Evolutionary conservation across 139 green algal genomes (phyloP).

Genomic region (Coccomyxa sp.): DNA sequence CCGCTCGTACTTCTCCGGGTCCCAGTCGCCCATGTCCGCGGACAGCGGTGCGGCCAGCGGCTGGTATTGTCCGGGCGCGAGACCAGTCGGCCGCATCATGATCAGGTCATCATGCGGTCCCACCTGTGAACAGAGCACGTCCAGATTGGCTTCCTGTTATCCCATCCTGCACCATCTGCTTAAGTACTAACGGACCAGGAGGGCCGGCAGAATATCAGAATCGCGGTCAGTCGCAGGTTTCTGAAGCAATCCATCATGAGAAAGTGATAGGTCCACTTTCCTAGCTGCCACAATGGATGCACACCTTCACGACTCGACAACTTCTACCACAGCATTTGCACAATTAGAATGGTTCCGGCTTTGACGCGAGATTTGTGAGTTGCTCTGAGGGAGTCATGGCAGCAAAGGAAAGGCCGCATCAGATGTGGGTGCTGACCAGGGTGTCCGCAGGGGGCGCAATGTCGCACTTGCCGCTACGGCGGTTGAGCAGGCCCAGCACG

Average conservation of each 20-base stretch:
- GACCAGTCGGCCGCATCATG: slow-evolving; percentile 27
- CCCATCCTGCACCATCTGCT: no score
- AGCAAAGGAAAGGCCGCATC: neutral
- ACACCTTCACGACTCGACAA: no score
- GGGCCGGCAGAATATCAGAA: no score
- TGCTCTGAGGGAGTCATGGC: no score
- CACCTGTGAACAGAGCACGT: neutral
- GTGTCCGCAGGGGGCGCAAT: neutral
- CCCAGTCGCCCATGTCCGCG: neutral
- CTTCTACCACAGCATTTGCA: no score
- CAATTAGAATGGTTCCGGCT: neutral
- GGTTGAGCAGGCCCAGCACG: slow-evolving; percentile 18
- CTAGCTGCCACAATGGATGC: no score
- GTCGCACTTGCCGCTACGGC: neutral
- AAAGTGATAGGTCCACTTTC: no score
- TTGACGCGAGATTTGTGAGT: no score
- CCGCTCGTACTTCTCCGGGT: neutral
- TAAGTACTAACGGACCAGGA: no score
- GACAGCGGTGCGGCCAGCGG: neutral
- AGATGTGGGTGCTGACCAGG: neutral
- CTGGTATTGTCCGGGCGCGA: neutral
- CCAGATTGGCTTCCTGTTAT: no score
- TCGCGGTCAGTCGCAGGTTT: no score
- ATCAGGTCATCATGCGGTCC: slow-evolving; percentile 23
- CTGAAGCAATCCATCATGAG: no score